Base-by-base conservation (phyloP, 495 filamentous ascomycete species). In the Penicillium chermesinum region DNA sequence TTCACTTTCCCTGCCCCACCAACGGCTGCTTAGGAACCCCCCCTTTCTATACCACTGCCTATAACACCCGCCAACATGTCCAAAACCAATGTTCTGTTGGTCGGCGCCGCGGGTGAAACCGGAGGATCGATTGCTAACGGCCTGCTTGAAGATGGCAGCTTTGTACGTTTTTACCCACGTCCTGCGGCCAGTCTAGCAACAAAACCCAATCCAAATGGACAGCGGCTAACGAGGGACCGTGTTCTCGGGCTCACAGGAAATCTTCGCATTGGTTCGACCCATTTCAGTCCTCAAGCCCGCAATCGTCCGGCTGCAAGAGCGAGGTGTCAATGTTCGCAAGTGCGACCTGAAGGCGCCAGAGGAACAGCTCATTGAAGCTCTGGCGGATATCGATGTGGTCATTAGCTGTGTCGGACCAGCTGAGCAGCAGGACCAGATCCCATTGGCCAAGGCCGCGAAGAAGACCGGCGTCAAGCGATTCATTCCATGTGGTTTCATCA, bases 391-490 rank as follows among this genome's bases (percentile, higher is more conserved):
- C 34, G 73, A 82, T 53, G 67, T 78, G 27, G 63, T 84, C 33
- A 75, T 84, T 61, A 76, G 63, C 51, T 72, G 68, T 58, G 69
- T 80, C 41, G 74, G 67, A 7, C 66, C 73, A 2, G 52, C 63
- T 2, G 67, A 71, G 46, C 65, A 72, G 48, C 63, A 71, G 54
- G 70, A 71, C 35, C 78, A 83, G 44, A 69, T 81, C 14, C 62
- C 69, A 2, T 61, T 83, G 13, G 75, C 71, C 52, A 73, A 75
- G 34, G 80, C 79, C 0, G 75, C 77, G 3, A 80, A 80, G 55
- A 65, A 62, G 38, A 74, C 71, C 14, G 77, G 78, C 7, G 75
- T 80, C 22, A 73, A 76, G 61, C 73, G 79, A 44, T 83, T 83
- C 55, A 65, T 84, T 44, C 79, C 79, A 2, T 81, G 79, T 55